Conservation (phyloP, 2,329 filamentous ascomycete species). For the Talaromyces piceae region DNA sequence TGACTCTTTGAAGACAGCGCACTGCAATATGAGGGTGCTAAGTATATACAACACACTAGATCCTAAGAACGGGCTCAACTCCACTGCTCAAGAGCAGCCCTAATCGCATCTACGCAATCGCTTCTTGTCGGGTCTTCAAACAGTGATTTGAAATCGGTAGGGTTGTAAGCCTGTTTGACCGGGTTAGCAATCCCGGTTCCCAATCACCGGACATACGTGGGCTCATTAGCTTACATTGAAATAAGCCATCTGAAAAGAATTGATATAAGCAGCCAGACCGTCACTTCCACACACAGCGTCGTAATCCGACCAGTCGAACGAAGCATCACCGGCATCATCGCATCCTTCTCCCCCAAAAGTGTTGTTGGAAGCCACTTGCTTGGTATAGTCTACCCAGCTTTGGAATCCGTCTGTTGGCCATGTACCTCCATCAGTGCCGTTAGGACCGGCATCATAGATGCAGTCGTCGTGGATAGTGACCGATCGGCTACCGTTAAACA, state of each 20-base stretch:
- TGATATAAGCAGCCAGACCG: conserved; percentile 5
- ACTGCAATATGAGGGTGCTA: too few species aligned
- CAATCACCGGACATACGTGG: not conserved
- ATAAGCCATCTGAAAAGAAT: conserved; percentile 4
- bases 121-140: not conserved
- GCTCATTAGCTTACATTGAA: conserved; percentile 3
- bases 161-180: not conserved
- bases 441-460: conserved; percentile 7
- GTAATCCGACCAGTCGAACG: conserved; percentile 4
- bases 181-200: not conserved
- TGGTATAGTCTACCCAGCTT: conserved; percentile 6
- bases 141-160: not conserved
- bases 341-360: conserved; percentile 8
- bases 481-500: conserved; percentile 3
- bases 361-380: conserved; percentile 3
- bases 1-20: too few species aligned
- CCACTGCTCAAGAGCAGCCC: not conserved
- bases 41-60: too few species aligned
- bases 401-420: not conserved
- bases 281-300: conserved; percentile 5
- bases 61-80: too few species aligned
- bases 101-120: not conserved
- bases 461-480: conserved; percentile 9
- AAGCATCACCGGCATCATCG: conserved; percentile 5
- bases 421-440: conserved; percentile 7